Conservation (phyloP, 202 grass and related monocot genomes). For the Bolboschoenoplectus hybrid region DNA sequence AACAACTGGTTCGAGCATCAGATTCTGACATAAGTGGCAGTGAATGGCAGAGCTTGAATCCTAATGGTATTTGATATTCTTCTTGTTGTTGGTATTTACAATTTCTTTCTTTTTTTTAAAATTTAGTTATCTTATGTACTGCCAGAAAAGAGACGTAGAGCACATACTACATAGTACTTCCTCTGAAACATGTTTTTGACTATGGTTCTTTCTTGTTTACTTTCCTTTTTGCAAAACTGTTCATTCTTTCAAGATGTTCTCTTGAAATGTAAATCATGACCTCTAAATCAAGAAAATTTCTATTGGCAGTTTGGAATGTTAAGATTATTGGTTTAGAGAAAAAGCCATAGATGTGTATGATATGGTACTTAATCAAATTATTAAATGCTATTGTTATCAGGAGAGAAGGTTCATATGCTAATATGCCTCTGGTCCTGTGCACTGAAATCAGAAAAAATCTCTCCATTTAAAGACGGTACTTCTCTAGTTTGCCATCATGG, state of each 20-base stretch:
- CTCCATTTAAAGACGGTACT: slow-evolving; percentile 75
- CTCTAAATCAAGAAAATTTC: too few relatives aligned
- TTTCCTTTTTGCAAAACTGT: too few relatives aligned
- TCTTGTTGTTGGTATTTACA: not conserved
- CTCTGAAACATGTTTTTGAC: not conserved
- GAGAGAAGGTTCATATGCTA: slow-evolving; percentile 87
- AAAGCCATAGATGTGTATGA: not conserved
- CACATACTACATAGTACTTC: not conserved
- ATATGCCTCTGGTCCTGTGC: slow-evolving; percentile 69
- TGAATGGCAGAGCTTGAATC: slow-evolving; percentile 17
- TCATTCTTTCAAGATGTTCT: too few relatives aligned
- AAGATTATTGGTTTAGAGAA: too few relatives aligned
- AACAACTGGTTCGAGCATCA: slow-evolving; percentile 27
- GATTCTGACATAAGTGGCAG: slow-evolving; percentile 24
- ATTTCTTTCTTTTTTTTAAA: not conserved
- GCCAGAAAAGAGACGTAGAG: not conserved
- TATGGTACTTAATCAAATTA: slow-evolving; percentile 7
- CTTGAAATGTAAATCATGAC: too few relatives aligned
- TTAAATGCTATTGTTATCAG: slow-evolving; percentile 46
- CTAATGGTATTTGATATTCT: not conserved
- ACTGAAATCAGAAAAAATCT: slow-evolving; percentile 59
- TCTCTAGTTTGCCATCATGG: slow-evolving; percentile 65
- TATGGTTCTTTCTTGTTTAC: too few relatives aligned
- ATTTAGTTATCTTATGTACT: not conserved
- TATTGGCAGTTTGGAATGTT: too few relatives aligned